phyloP scores from a whole-genome alignment of 495 filamentous ascomycete genomes.

The Aspergillus ostianus region DNA sequence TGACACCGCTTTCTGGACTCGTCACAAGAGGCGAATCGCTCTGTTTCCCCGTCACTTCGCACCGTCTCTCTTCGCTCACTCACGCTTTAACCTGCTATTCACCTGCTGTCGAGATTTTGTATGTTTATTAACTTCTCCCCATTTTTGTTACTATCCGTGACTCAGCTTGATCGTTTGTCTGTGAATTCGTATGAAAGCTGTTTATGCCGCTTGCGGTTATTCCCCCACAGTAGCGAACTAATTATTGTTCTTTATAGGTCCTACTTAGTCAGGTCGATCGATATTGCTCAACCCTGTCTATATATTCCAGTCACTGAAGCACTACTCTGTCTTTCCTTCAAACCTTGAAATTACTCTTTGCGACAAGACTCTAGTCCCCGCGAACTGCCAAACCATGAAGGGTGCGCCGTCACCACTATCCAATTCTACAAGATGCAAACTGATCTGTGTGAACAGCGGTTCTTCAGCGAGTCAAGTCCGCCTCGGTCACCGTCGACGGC shows the following conservation, averaged over 20 bases:
- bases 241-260: neutral
- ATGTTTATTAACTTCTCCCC: neutral
- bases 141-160: neutral
- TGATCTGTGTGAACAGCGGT: slow-evolving; percentile 59
- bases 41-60: neutral
- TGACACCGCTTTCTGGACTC: neutral
- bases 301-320: neutral
- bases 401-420: slow-evolving; percentile 9
- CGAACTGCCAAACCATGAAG: slow-evolving; percentile 16
- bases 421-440: slow-evolving; percentile 6
- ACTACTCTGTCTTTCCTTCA: neutral
- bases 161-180: no score
- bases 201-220: neutral
- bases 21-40: neutral
- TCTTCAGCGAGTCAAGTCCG: slow-evolving; percentile 90
- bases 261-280: neutral
- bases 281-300: neutral
- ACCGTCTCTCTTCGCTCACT: neutral
- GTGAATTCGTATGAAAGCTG: no score
- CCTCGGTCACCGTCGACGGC: slow-evolving; percentile 96
- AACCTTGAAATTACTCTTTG: neutral
- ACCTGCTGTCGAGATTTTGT: neutral
- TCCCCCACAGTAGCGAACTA: neutral
- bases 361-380: neutral
- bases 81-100: no score